These are phyloP conservation scores for Chenopodium quinoa DNA, from an alignment of 148 eudicot genomes.

Conservation along the genomic window DNA sequence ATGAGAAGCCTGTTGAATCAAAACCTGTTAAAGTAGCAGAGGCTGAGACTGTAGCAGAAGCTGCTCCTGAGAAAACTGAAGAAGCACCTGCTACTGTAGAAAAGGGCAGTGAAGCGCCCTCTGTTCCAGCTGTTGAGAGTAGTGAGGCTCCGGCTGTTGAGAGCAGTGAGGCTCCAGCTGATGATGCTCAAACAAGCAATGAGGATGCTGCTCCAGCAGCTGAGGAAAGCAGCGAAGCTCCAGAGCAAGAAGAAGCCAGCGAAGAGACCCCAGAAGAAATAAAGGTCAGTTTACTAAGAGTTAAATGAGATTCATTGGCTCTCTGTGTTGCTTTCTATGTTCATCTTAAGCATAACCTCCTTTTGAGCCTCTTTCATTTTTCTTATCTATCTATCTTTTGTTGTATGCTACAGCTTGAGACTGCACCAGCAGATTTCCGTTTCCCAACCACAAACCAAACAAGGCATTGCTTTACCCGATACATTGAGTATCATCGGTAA, in stretches of 20 bases:
- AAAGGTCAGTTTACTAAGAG: slow-evolving; percentile 42
- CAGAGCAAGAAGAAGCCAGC: slow-evolving; percentile 45
- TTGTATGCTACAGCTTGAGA: slow-evolving; percentile 59
- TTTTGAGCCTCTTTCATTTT: background rate
- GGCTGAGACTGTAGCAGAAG: slow-evolving; percentile 48
- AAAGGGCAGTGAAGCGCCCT: slow-evolving; percentile 31
- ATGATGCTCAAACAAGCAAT: slow-evolving; percentile 10
- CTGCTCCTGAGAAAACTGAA: slow-evolving; percentile 39
- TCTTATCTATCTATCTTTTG: slow-evolving; percentile 4
- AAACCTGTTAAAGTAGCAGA: slow-evolving; percentile 49
- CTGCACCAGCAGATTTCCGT: slow-evolving; percentile 94
- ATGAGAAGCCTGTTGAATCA: slow-evolving; percentile 30
- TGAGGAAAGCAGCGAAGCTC: slow-evolving; percentile 47
- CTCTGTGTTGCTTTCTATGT: background rate
- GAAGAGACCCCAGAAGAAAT: slow-evolving; percentile 67
- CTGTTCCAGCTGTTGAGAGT: slow-evolving; percentile 42
- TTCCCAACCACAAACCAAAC: slow-evolving; percentile 97
- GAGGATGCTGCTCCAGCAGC: slow-evolving; percentile 33
- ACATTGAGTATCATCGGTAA: slow-evolving; percentile 86
- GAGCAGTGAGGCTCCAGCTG: slow-evolving; percentile 27
- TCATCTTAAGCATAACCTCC: background rate
- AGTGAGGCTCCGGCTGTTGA: slow-evolving; percentile 30
- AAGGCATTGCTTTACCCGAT: slow-evolving; percentile 93
- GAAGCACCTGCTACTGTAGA: slow-evolving; percentile 44
- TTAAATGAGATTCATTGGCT: background rate